A percentile compares a stretch with the other conserved stretches of the same genome.
phyloP scores from a whole-genome alignment of 2,329 filamentous ascomycete genomes.

The Aspergillus caelatus region DNA sequence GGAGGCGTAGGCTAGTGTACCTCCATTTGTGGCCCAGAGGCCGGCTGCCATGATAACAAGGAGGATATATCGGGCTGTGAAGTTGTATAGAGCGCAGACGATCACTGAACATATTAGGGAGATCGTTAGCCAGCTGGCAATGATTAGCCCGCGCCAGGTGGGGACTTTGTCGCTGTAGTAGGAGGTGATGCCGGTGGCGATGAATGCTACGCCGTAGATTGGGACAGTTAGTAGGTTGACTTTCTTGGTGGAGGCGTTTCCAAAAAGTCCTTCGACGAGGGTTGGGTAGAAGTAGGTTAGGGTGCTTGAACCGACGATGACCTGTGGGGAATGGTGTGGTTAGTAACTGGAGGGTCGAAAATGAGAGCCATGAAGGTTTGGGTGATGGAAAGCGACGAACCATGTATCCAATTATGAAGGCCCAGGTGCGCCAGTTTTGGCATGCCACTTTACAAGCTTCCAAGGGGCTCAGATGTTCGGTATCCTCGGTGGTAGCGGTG shows the following conservation, averaged over 20 bases:
- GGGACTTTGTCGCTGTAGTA: conserved; percentile 53
- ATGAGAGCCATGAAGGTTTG: neutral
- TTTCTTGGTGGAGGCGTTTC: conserved; percentile 27
- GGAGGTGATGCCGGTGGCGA: conserved; percentile 51
- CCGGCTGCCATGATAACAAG: conserved; percentile 60
- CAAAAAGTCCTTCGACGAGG: conserved; percentile 28
- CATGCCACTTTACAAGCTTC: conserved; percentile 23
- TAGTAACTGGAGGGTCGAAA: too few relatives aligned
- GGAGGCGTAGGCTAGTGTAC: conserved; percentile 56
- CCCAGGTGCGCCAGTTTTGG: conserved; percentile 41
- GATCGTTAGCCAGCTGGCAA: conserved; percentile 52
- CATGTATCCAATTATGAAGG: conserved; percentile 48
- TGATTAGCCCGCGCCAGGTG: conserved; percentile 51
- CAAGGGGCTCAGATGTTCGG: conserved; percentile 17
- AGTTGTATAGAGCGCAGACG: conserved; percentile 52
- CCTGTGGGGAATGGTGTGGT: conserved; percentile 6
- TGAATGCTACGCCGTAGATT: conserved; percentile 59
- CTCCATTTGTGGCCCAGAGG: conserved; percentile 57
- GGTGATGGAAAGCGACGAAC: neutral
- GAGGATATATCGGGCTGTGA: conserved; percentile 56
- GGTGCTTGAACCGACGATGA: conserved; percentile 42
- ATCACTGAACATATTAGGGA: conserved; percentile 43
- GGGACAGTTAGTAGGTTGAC: conserved; percentile 43
- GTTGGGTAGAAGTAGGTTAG: conserved; percentile 38
- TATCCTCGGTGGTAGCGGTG: conserved; percentile 18